A percentile compares a stretch with the other conserved stretches of the same genome.
phyloP scores from a whole-genome alignment of 2,329 filamentous ascomycete species.

The Colletotrichum brevisporum region DNA sequence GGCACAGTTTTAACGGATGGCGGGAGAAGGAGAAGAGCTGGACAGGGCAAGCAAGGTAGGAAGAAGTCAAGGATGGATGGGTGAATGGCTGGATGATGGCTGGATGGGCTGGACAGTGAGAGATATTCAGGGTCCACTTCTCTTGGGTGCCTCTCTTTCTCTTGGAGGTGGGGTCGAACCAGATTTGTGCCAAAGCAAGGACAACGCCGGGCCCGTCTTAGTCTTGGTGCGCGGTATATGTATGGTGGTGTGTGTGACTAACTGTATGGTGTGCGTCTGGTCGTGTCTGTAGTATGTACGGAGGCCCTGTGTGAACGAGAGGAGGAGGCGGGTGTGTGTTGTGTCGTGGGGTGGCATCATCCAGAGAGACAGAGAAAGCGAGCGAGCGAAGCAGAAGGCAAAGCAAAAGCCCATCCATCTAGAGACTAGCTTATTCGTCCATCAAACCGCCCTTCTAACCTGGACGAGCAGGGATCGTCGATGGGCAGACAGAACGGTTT shows the following conservation, averaged over 20 bases:
- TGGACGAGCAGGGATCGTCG: conserved; percentile 29
- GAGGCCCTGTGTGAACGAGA: conserved; percentile 14
- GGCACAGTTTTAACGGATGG: conserved; percentile 36
- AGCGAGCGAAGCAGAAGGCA: conserved; percentile 4
- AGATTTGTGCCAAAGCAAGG: conserved; percentile 10
- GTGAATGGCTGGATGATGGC: no score
- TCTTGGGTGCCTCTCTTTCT: conserved; percentile 16
- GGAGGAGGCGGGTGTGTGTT: conserved; percentile 16
- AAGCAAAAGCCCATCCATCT: conserved; percentile 13
- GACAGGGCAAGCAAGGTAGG: no score
- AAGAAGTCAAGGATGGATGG: no score
- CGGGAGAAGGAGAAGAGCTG: conserved; percentile 25
- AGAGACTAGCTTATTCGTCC: conserved; percentile 32
- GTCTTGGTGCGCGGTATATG: conserved; percentile 16
- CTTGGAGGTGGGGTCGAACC: conserved; percentile 34
- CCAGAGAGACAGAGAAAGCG: neutral
- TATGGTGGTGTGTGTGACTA: conserved; percentile 16
- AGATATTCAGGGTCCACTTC: conserved; percentile 41
- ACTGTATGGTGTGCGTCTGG: neutral
- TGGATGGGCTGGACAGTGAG: conserved; percentile 20
- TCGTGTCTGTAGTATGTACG: conserved; percentile 7
- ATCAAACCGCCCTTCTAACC: conserved; percentile 31
- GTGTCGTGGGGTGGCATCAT: conserved; percentile 23
- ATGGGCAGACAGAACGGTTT: conserved; percentile 34
- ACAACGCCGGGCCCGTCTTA: conserved; percentile 29